Conservation (phyloP, 176 grass and related monocot species). For the Rhynchospora tenuis region DNA sequence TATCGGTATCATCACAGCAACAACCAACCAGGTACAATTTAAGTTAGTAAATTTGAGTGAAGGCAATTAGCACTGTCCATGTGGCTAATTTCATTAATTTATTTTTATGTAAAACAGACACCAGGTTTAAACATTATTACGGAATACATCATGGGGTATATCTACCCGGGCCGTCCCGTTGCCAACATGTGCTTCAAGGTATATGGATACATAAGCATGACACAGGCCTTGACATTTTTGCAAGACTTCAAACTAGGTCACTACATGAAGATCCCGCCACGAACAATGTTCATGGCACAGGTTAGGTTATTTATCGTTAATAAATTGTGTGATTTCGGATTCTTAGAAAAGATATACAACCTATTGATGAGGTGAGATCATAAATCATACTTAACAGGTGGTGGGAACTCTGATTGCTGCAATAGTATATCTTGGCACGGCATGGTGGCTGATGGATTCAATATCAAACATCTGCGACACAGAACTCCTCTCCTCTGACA, state of each 20-base stretch:
- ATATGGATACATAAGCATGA: constrained; percentile 90
- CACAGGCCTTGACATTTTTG: constrained; percentile 63
- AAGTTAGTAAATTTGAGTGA: not conserved
- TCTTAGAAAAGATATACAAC: not conserved
- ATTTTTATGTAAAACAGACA: constrained; percentile 36
- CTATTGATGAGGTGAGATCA: not conserved
- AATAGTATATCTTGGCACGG: constrained; percentile 72
- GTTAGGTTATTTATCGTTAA: constrained; percentile 22
- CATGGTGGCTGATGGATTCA: constrained; percentile 95
- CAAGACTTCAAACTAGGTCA: constrained; percentile 95
- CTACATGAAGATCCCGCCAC: constrained; percentile 97
- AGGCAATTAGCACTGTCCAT: not conserved
- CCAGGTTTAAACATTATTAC: constrained; percentile 89
- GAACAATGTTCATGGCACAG: constrained; percentile 99
- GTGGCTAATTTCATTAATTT: not conserved
- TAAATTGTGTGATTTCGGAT: not conserved
- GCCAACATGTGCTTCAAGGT: constrained; percentile 99
- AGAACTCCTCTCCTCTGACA: constrained; percentile 52
- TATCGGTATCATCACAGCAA: constrained; percentile 89
- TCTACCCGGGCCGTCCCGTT: constrained; percentile 73
- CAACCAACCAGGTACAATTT: constrained; percentile 64
- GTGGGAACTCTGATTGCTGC: constrained; percentile 76
- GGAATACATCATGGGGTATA: constrained; percentile 87
- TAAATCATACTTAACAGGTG: constrained; percentile 46
- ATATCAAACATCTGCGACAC: constrained; percentile 71